Evolutionary conservation across 1,284 basidiomycete genomes (phyloP), one percentile per base, ranked within the genome.

Genomic region (Waitea zeae): DNA sequence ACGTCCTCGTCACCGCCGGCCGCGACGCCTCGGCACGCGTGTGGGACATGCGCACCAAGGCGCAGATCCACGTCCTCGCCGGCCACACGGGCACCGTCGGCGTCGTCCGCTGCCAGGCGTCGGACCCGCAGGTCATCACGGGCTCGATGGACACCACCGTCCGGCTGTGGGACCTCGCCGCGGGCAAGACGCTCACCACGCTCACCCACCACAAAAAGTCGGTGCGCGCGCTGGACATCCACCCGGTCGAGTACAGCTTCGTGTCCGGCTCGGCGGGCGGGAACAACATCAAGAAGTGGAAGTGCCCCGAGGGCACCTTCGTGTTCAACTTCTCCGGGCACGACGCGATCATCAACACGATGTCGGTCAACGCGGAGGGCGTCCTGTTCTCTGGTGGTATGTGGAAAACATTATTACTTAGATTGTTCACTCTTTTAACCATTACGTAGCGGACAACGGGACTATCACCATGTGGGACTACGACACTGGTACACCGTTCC

Each of bases 251-350:
- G 50, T 98, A 89, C 59, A 82, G 79, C 27, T 99, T 99, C 48
- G 93, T 89, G 4, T 83, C 83, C 1, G 93, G 86, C 29, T 90
- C 86, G 5, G 82, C 92, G 0, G 93, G 93, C 11, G 90, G 89
- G 0, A 95, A 95, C 61, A 97, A 97, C 55, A 95, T 98, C 61
- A 99, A 99, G 56, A 96, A 96, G 52, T 99, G 93, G 93, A 92
- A 93, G 49, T 97, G 87, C 48, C 93, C 93, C 9, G 89, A 97
- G 42, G 95, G 95, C 28, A 61, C 71, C 1, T 93, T 98, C 45
- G 88, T 97, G 5, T 84, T 81, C 66, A 96, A 96, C 61, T 96
- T 97, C 54, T 69, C 75, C 36, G 90, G 92, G 0, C 93, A 97
- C 52, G 90, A 96, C 42, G 86, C 89, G 1, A 96, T 97, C 54